Evolutionary conservation across 2,329 filamentous ascomycete genomes (phyloP).

Genomic region (Colletotrichum eleusines): DNA sequence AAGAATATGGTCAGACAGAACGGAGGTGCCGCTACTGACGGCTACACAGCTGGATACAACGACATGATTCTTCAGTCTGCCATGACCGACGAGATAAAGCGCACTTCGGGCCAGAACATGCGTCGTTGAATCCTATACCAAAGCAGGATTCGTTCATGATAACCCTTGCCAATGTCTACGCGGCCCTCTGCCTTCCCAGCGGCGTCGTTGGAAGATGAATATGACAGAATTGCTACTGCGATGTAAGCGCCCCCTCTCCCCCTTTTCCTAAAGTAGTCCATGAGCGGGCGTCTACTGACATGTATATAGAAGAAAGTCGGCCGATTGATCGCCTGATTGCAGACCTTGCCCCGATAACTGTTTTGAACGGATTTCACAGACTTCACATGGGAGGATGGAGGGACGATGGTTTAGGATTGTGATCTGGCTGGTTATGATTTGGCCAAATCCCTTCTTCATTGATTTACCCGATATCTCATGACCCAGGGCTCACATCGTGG

Average conservation of each 20-base stretch:
- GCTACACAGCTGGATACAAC: conserved; percentile 42
- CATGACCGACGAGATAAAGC: conserved; percentile 35
- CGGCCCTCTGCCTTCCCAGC: background rate
- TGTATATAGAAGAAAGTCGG: background rate
- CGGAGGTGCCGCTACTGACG: conserved; percentile 41
- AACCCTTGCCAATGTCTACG: conserved; percentile 10
- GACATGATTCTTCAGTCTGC: conserved; percentile 41
- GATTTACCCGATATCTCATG: conserved; percentile 39
- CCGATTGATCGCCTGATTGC: conserved; percentile 7
- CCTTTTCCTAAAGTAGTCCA: background rate
- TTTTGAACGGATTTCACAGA: conserved; percentile 35
- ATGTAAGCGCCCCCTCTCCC: conserved; percentile 23
- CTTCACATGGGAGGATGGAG: conserved; percentile 29
- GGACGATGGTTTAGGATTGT: conserved; percentile 23
- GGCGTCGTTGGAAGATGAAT: conserved; percentile 27
- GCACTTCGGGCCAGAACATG: conserved; percentile 26
- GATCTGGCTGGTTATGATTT: conserved; percentile 21
- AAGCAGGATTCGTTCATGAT: background rate
- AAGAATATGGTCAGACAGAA: conserved; percentile 41
- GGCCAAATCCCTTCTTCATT: conserved; percentile 31
- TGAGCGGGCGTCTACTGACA: background rate
- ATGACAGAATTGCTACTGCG: conserved; percentile 31
- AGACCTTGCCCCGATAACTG: conserved; percentile 27
- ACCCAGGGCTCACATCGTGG: conserved; percentile 52
- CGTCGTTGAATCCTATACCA: conserved; percentile 26